Base-by-base conservation (phyloP, 305 asterid species). In the Rubia tinctorum region DNA sequence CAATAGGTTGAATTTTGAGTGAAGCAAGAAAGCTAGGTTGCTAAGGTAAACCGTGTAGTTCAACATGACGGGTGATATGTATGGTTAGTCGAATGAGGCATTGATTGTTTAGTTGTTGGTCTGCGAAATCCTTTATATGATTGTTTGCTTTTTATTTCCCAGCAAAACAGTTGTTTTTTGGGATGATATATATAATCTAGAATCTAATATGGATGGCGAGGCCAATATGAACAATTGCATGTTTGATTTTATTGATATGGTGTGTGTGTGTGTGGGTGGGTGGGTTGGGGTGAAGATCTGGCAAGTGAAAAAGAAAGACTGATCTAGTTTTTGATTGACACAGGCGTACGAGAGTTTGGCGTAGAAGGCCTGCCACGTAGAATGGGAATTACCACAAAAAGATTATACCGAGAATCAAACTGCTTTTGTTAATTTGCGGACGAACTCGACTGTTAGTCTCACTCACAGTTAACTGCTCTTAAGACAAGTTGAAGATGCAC, bases 401-500 rank as follows among this genome's bases (percentile, higher is more conserved):
- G 39, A 49, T 49, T 17, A 49, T 15, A 14, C 22, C 7, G 7
- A 14, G 42, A 49, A 49, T 49, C n/a, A 49, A 49, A 14, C n/a
- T 49, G 59, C 40, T 5, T 44, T 45, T 0, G 12, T 42, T 13
- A 27, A 4, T 22, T 67, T 30, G 12, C 22, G 6, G 42, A 43
- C 61, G 42, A 68, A 47, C 43, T 47, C 22, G 22, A 7, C 6
- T 27, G 7, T 8, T 13, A 66, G 70, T 30, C 47, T 1, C 22
- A 17, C 6, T 7, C 22, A 51, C 60, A 18, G 23, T 1, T 53
- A 18, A 18, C 60, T 53, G 60, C 8, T 18, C 60, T 53, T n/a
- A 39, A 22, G 20, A 69, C 44, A 17, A 11, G 60, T n/a, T 49
- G 40, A 67, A 43, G 71, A 94, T 91, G 97, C 77, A 88, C 78